phyloP scores from a whole-genome alignment of 148 eudicot species.

The Polygonum aviculare region DNA sequence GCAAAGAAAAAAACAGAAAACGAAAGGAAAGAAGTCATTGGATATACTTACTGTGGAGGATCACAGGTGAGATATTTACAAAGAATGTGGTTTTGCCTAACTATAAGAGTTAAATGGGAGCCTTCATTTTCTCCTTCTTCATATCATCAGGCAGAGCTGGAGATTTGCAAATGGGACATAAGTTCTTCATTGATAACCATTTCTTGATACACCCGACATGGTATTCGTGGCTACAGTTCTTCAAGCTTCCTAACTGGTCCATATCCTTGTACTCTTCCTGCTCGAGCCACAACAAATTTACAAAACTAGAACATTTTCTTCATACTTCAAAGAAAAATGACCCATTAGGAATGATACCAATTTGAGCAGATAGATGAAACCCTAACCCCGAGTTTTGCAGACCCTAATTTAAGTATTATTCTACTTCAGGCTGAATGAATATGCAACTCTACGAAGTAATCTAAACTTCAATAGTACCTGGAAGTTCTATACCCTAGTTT shows the following conservation, averaged over 20 bases:
- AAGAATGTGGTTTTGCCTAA: constrained; percentile 18
- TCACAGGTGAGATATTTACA: constrained; percentile 31
- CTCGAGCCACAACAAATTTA: neutral
- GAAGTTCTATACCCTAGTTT: neutral
- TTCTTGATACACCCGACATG: constrained; percentile 71
- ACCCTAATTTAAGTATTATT: neutral
- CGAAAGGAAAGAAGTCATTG: neutral
- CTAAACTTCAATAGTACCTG: neutral
- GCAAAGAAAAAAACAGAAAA: neutral
- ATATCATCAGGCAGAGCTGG: constrained; percentile 44
- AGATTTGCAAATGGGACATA: constrained; percentile 80
- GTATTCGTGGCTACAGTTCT: constrained; percentile 63
- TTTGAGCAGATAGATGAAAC: neutral
- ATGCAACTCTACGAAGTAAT: neutral
- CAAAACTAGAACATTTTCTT: neutral
- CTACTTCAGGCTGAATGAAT: neutral
- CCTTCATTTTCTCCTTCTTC: constrained; percentile 22
- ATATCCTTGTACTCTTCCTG: constrained; percentile 75
- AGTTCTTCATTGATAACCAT: constrained; percentile 73
- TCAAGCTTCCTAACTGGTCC: constrained; percentile 64
- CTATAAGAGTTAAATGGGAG: constrained; percentile 9
- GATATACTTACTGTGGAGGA: constrained; percentile 2
- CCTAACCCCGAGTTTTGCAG: neutral
- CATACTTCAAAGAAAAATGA: neutral
- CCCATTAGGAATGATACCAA: neutral